A percentile compares a stretch with the other conserved stretches of the same genome.
Evolutionary conservation across 2,329 filamentous ascomycete genomes (phyloP).

Genomic region (Hypoxylon sp.): DNA sequence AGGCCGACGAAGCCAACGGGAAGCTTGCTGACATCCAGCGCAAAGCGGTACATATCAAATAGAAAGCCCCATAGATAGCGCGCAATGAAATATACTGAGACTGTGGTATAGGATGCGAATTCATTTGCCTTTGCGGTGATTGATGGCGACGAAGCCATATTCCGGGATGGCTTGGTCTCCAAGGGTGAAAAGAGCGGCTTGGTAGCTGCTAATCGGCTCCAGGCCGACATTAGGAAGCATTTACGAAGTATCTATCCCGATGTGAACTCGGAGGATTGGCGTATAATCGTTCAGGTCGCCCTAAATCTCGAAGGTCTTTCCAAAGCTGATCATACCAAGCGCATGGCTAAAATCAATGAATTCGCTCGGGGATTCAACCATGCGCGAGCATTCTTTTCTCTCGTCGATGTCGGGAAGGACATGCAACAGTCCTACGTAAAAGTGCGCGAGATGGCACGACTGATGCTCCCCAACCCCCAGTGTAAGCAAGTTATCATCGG

Average conservation of each 20-base stretch:
- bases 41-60: slow-evolving; percentile 22
- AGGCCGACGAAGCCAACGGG: slow-evolving; percentile 23
- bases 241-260: slow-evolving; percentile 29
- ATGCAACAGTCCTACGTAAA: slow-evolving; percentile 38
- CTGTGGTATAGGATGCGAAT: slow-evolving; percentile 22
- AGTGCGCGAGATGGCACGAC: slow-evolving; percentile 29
- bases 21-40: slow-evolving; percentile 28
- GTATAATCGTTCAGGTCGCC: slow-evolving; percentile 33
- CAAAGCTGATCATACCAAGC: slow-evolving; percentile 17
- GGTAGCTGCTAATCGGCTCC: slow-evolving; percentile 33
- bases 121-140: slow-evolving; percentile 34
- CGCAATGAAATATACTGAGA: slow-evolving; percentile 12
- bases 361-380: slow-evolving; percentile 33
- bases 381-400: slow-evolving; percentile 30
- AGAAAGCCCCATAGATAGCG: background rate
- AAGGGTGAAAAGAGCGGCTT: slow-evolving; percentile 34
- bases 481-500: slow-evolving; percentile 38
- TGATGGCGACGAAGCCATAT: slow-evolving; percentile 34
- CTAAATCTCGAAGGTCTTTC: slow-evolving; percentile 37
- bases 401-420: slow-evolving; percentile 33
- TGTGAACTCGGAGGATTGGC: slow-evolving; percentile 28
- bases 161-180: slow-evolving; percentile 31
- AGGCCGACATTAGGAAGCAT: slow-evolving; percentile 30
- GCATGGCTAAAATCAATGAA: slow-evolving; percentile 13
- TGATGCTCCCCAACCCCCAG: slow-evolving; percentile 34